These are phyloP conservation scores for Chalciporus sphaerocephalus DNA, from an alignment of 768 basidiomycete genomes.

Conservation along the genomic window DNA sequence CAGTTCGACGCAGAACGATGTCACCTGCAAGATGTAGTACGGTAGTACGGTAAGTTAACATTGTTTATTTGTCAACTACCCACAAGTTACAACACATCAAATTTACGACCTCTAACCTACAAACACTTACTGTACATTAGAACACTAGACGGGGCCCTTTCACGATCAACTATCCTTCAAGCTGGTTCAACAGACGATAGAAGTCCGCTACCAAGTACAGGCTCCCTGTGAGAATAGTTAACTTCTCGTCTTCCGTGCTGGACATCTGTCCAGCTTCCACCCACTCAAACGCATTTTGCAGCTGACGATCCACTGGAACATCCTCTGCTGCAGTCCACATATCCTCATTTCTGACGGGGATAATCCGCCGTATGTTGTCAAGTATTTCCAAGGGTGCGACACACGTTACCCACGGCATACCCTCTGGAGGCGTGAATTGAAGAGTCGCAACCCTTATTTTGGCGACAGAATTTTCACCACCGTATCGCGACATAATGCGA, in stretches of 20 bases:
- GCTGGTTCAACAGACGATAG: constrained; percentile 49
- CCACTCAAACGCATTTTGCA: constrained; percentile 51
- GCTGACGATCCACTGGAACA: constrained; percentile 30
- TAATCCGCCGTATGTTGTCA: constrained; percentile 40
- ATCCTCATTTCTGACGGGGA: constrained; percentile 37
- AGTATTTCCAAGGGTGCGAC: constrained; percentile 51
- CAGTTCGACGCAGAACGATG: not conserved
- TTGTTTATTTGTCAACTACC: not conserved
- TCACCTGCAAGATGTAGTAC: not conserved
- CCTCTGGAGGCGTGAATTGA: constrained; percentile 70
- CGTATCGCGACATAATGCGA: constrained; percentile 52
- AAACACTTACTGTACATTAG: too few relatives aligned
- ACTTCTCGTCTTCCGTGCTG: constrained; percentile 24
- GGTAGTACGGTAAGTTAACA: not conserved
- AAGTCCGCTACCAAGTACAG: constrained; percentile 93
- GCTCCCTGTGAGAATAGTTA: constrained; percentile 84
- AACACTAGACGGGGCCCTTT: not conserved
- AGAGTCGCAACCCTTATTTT: constrained; percentile 50
- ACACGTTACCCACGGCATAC: constrained; percentile 91
- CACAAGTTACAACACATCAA: too few relatives aligned
- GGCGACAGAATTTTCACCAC: constrained; percentile 26
- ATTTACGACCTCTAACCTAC: not conserved
- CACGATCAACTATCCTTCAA: constrained; percentile 9
- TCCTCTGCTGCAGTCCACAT: constrained; percentile 42
- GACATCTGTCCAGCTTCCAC: constrained; percentile 20